Conservation (phyloP, 2,329 filamentous ascomycete species). For the Lasiodiplodia theobromae region DNA sequence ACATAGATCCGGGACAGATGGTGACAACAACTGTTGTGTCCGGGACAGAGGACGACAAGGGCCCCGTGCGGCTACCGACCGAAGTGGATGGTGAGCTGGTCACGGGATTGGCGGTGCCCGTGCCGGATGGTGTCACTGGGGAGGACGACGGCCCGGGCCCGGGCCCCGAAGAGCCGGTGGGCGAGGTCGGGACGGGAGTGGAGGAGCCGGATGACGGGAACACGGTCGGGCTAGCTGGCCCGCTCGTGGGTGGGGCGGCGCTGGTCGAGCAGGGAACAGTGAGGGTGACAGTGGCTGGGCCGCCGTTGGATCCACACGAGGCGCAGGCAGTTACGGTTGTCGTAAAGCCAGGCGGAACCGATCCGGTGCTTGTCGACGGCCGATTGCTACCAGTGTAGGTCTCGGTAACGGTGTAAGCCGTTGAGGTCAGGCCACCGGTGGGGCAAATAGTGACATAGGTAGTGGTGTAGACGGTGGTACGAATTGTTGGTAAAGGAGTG, state of each 20-base stretch:
- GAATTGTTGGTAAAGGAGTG: conserved; percentile 20
- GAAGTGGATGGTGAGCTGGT: neutral
- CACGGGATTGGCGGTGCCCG: neutral
- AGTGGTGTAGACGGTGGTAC: conserved; percentile 38
- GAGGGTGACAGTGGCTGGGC: conserved; percentile 31
- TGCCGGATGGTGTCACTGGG: neutral
- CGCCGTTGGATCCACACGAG: conserved; percentile 28
- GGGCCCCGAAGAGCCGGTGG: conserved; percentile 1
- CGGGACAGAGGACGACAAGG: neutral
- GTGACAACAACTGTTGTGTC: conserved; percentile 7
- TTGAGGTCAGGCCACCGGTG: conserved; percentile 35
- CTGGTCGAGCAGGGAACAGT: conserved; percentile 32
- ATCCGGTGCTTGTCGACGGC: conserved; percentile 13
- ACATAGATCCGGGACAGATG: neutral
- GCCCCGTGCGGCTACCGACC: neutral
- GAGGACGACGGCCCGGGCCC: neutral
- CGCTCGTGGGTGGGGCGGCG: neutral
- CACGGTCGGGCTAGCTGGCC: neutral
- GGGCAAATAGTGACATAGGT: conserved; percentile 36
- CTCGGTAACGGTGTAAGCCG: conserved; percentile 44
- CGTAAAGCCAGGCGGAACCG: conserved; percentile 36
- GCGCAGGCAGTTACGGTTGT: conserved; percentile 35
- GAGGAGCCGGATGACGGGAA: neutral
- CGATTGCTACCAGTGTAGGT: conserved; percentile 34
- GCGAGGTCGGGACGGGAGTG: neutral